phyloP scores from a whole-genome alignment of 208 protist species.

The Sergeia podlipaevii region DNA sequence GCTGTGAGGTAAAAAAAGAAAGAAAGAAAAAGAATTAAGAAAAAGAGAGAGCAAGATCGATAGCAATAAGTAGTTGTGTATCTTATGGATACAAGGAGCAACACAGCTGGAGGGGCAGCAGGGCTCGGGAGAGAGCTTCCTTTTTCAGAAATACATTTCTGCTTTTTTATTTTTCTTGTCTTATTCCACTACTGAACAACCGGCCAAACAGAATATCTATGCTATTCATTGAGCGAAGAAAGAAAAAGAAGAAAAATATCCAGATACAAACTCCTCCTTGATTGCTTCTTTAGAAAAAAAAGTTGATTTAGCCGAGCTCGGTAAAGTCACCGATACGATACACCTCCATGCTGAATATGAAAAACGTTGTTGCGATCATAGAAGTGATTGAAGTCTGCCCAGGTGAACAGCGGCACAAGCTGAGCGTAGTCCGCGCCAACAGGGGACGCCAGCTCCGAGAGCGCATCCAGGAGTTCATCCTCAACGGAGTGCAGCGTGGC shows the following conservation, averaged over 20 bases:
- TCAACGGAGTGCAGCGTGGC: slow-evolving; percentile 54
- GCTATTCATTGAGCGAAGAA: no score
- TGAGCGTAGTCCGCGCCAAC: slow-evolving; percentile 77
- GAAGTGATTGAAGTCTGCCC: slow-evolving; percentile 85
- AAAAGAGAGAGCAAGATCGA: slow-evolving; percentile 12
- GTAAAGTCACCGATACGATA: no score
- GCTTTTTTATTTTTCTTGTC: no score
- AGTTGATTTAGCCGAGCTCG: no score
- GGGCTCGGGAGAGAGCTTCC: neutral
- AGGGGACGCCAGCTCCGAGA: slow-evolving; percentile 79
- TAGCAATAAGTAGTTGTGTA: neutral
- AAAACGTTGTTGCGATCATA: slow-evolving; percentile 84
- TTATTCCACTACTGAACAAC: no score
- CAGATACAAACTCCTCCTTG: no score
- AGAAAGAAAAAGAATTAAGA: slow-evolving; percentile 14
- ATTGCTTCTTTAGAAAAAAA: no score
- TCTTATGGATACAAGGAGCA: neutral
- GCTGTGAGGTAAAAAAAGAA: slow-evolving; percentile 9
- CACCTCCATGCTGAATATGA: slow-evolving; percentile 56
- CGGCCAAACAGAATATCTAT: no score
- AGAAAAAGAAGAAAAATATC: no score
- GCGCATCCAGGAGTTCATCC: slow-evolving; percentile 50
- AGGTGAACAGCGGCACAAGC: slow-evolving; percentile 78
- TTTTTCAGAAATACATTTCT: no score
- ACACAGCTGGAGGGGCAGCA: neutral